These are phyloP conservation scores for Daldinia vernicosa DNA, from an alignment of 495 filamentous ascomycete genomes.

Conservation along the genomic window DNA sequence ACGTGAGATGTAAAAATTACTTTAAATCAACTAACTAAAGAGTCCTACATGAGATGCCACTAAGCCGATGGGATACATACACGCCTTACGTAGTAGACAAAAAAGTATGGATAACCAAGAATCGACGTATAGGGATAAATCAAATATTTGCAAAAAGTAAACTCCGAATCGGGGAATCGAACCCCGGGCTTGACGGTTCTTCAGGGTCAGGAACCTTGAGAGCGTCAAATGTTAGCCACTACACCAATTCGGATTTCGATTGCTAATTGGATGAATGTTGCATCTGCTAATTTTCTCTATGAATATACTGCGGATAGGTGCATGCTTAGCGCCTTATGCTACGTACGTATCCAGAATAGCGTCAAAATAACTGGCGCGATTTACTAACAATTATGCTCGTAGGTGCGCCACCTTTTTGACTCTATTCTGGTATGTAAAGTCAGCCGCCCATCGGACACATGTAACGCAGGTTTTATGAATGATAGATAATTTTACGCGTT, in stretches of 20 bases:
- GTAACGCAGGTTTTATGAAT: too few species aligned
- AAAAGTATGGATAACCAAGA: too few species aligned
- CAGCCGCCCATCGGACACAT: too few species aligned
- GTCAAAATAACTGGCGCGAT: too few species aligned
- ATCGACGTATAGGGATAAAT: not conserved
- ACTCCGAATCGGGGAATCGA: constrained; percentile 53
- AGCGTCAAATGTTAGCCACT: constrained; percentile 52
- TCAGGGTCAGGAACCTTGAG: constrained; percentile 27
- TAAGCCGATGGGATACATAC: too few species aligned
- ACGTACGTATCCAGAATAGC: too few species aligned
- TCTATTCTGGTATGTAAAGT: too few species aligned
- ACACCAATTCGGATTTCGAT: constrained; percentile 48
- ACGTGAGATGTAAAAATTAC: not conserved
- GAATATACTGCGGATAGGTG: too few species aligned
- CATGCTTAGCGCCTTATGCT: not conserved
- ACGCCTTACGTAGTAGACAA: too few species aligned
- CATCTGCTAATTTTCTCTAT: not conserved
- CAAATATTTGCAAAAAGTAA: not conserved
- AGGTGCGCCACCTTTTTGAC: too few species aligned
- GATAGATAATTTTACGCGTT: too few species aligned
- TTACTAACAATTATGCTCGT: too few species aligned
- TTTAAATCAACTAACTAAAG: not conserved
- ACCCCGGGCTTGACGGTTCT: constrained; percentile 50
- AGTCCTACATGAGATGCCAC: not conserved
- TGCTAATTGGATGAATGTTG: constrained; percentile 2